phyloP scores from a whole-genome alignment of 306 rosid species.

The Castanea mollissima region DNA sequence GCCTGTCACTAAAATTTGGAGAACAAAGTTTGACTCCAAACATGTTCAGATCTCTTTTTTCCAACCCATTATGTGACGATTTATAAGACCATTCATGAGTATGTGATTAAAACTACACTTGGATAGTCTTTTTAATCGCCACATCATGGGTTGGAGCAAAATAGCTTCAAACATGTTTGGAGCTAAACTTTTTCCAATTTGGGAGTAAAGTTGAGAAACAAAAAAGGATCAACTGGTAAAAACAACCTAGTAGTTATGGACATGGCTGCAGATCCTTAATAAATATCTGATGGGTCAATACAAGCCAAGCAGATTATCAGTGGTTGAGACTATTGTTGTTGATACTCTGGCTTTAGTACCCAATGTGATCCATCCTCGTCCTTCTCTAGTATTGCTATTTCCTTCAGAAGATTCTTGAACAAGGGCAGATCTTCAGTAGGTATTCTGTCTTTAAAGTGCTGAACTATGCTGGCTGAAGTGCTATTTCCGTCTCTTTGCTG shows the following conservation, averaged over 20 bases:
- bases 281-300: background rate
- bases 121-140: too few relatives aligned
- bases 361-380: conserved; percentile 61
- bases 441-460: conserved; percentile 77
- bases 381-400: conserved; percentile 75
- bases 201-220: background rate
- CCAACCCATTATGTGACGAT: too few relatives aligned
- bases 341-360: conserved; percentile 82
- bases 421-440: conserved; percentile 75
- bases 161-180: too few relatives aligned
- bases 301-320: conserved; percentile 8
- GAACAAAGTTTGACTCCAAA: background rate
- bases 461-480: conserved; percentile 66
- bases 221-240: background rate
- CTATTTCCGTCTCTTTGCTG: conserved; percentile 76
- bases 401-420: conserved; percentile 91
- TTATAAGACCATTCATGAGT: too few relatives aligned
- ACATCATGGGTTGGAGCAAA: too few relatives aligned
- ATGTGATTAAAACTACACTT: too few relatives aligned
- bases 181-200: background rate
- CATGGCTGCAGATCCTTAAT: background rate
- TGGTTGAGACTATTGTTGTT: conserved; percentile 23
- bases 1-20: conserved; percentile 1
- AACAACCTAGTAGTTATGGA: background rate
- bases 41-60: too few relatives aligned